Evolutionary conservation across 169 alveolate genomes (phyloP).

Genomic region (Plasmodium vivax): DNA sequence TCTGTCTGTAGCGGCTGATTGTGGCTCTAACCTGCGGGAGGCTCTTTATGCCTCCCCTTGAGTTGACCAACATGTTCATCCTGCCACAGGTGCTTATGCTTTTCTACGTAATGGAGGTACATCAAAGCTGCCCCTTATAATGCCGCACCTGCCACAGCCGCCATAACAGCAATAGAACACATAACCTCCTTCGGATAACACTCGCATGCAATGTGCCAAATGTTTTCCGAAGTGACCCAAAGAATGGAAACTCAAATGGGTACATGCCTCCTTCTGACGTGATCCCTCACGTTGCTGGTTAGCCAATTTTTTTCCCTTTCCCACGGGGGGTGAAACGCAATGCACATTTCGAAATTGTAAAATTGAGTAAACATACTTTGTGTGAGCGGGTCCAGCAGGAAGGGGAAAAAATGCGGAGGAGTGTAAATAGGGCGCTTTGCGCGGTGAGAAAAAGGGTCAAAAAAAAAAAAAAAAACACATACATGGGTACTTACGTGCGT

Average conservation of each 20-base stretch:
- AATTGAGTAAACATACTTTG: not conserved
- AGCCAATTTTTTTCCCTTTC: not conserved
- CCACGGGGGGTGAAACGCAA: not conserved
- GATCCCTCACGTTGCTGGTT: not conserved
- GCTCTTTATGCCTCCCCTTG: conserved; percentile 10
- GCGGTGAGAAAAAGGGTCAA: not conserved
- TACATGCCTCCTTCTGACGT: not conserved
- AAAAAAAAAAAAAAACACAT: not conserved
- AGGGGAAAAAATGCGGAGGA: not conserved
- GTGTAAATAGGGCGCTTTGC: not conserved
- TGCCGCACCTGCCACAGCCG: not conserved
- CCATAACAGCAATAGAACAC: not conserved
- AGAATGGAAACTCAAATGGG: not conserved
- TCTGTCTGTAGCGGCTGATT: not conserved
- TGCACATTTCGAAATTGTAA: not conserved
- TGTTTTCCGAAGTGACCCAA: not conserved
- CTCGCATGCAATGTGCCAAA: not conserved
- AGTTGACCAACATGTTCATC: not conserved
- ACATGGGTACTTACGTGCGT: not conserved
- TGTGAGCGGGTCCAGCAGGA: not conserved
- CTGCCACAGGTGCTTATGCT: not conserved
- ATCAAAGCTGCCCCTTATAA: not conserved
- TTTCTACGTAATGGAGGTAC: not conserved
- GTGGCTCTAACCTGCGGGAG: conserved; percentile 6
- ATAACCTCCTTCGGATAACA: not conserved